Conservation (phyloP, 192 early-diverging fungal genomes). For the Coemansia guatemalensis region DNA sequence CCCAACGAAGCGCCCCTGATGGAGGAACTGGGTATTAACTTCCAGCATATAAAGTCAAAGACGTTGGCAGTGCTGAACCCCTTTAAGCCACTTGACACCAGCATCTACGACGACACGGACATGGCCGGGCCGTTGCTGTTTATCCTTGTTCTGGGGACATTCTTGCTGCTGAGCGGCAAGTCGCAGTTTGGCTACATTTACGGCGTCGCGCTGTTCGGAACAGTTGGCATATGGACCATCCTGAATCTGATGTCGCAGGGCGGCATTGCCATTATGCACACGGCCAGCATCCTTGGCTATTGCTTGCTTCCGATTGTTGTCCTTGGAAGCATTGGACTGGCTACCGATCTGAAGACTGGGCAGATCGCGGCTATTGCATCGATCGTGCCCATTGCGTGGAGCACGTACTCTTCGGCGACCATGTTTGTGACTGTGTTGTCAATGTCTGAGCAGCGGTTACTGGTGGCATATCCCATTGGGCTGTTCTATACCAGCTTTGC, state of each 20-base stretch:
- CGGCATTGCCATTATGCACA: conserved; percentile 83
- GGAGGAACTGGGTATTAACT: conserved; percentile 96
- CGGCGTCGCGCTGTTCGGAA: conserved; percentile 88
- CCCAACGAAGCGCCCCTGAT: conserved; percentile 91
- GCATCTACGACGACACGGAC: conserved; percentile 96
- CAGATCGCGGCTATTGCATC: conserved; percentile 63
- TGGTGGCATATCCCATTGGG: conserved; percentile 93
- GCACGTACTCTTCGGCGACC: conserved; percentile 88
- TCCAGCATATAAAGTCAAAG: conserved; percentile 87
- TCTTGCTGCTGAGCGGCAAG: conserved; percentile 88
- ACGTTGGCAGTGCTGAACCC: conserved; percentile 86
- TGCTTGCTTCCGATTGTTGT: conserved; percentile 95
- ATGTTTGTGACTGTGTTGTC: conserved; percentile 93
- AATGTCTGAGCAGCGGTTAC: conserved; percentile 89
- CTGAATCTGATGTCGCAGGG: conserved; percentile 92
- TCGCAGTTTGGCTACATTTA: conserved; percentile 98
- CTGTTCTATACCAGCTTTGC: conserved; percentile 95
- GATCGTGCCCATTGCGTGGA: conserved; percentile 81
- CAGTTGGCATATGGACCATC: conserved; percentile 79
- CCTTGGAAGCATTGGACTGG: conserved; percentile 72
- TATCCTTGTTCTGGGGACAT: conserved; percentile 85
- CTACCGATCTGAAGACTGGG: conserved; percentile 67
- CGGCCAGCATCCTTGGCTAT: conserved; percentile 95
- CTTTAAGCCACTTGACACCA: conserved; percentile 65
- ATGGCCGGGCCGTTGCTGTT: conserved; percentile 94